These are phyloP conservation scores for Apium graveolens DNA, from an alignment of 129 eudicot species.

Conservation along the genomic window DNA sequence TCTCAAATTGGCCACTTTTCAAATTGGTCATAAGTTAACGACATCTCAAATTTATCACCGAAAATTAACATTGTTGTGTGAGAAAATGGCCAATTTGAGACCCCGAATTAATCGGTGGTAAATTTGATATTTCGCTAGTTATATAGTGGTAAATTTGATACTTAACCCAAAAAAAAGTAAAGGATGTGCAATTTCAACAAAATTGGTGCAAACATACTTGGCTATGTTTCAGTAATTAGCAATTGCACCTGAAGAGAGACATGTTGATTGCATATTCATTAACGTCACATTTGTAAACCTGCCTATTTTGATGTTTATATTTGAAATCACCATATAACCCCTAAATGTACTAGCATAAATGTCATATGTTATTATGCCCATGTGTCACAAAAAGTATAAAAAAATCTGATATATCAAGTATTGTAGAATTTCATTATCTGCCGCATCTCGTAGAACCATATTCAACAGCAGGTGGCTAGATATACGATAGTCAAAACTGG, in stretches of 20 bases:
- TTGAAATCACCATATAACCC: background rate
- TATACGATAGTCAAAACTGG: background rate
- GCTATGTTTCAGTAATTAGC: background rate
- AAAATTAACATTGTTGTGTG: too few relatives aligned
- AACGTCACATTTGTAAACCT: background rate
- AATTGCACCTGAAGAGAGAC: background rate
- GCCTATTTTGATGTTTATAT: background rate
- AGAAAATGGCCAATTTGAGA: too few relatives aligned
- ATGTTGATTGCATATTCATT: background rate
- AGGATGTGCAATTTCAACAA: background rate
- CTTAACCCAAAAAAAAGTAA: background rate
- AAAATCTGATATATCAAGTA: background rate
- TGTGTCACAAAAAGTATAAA: background rate
- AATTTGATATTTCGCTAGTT: too few relatives aligned
- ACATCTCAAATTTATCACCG: too few relatives aligned
- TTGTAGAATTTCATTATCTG: background rate
- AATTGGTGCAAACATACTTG: background rate
- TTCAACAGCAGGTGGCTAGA: background rate
- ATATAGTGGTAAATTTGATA: too few relatives aligned
- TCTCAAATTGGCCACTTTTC: too few relatives aligned
- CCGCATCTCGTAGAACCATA: background rate
- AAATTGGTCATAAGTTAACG: too few relatives aligned
- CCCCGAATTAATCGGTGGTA: too few relatives aligned
- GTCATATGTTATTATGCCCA: background rate
- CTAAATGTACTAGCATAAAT: background rate